phyloP scores from a whole-genome alignment of 495 filamentous ascomycete genomes.

The Lasiosphaeria ovina region DNA sequence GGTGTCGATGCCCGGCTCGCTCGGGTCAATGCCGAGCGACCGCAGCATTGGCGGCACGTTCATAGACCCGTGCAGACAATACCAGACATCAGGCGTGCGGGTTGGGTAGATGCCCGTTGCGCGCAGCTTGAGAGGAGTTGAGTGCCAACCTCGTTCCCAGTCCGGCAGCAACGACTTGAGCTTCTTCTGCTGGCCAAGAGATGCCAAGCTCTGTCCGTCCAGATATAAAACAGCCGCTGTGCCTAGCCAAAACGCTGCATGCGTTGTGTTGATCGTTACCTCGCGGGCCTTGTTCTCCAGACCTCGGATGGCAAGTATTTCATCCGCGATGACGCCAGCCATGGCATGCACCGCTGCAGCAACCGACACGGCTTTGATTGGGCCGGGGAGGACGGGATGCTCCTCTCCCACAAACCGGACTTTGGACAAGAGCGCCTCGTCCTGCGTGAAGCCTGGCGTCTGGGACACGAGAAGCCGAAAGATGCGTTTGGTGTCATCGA shows the following conservation, averaged over 20 bases:
- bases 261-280: slow-evolving; percentile 27
- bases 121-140: slow-evolving; percentile 15
- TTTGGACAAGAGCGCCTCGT: slow-evolving; percentile 19
- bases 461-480: slow-evolving; percentile 23
- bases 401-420: slow-evolving; percentile 26
- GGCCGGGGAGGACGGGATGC: slow-evolving; percentile 28
- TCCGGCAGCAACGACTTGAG: slow-evolving; percentile 11
- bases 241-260: slow-evolving; percentile 24
- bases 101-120: slow-evolving; percentile 28
- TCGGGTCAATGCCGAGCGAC: no score
- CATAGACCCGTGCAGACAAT: slow-evolving; percentile 25
- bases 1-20: slow-evolving; percentile 9
- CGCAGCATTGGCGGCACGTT: slow-evolving; percentile 20
- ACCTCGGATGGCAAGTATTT: slow-evolving; percentile 27
- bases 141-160: slow-evolving; percentile 21
- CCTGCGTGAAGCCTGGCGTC: slow-evolving; percentile 26
- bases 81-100: slow-evolving; percentile 21
- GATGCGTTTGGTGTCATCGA: slow-evolving; percentile 23
- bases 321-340: slow-evolving; percentile 27
- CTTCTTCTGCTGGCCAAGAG: slow-evolving; percentile 8
- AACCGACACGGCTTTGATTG: slow-evolving; percentile 29
- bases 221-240: slow-evolving; percentile 19
- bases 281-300: slow-evolving; percentile 2
- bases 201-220: slow-evolving; percentile 4
- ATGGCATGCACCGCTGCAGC: slow-evolving; percentile 30